phyloP scores from a whole-genome alignment of 1,284 basidiomycete genomes.

The Peniophora sp. region DNA sequence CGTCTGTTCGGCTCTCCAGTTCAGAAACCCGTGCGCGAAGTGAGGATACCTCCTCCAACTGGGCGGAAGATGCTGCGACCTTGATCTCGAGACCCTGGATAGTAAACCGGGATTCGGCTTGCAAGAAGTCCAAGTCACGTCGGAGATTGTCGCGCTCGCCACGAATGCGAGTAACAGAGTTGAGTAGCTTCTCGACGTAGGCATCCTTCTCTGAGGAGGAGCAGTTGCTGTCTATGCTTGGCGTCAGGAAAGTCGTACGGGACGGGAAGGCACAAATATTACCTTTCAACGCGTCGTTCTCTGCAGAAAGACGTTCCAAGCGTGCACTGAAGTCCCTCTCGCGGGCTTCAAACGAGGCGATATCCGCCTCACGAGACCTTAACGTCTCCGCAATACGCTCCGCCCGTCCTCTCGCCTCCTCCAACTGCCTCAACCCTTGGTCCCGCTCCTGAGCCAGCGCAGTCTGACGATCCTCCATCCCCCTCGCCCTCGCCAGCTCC shows the following conservation, averaged over 20 bases:
- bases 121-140: conserved; percentile 60
- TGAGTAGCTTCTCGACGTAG: conserved; percentile 48
- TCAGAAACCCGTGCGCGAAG: too few relatives aligned
- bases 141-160: conserved; percentile 63
- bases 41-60: too few relatives aligned
- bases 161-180: conserved; percentile 59
- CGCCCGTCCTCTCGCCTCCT: conserved; percentile 24
- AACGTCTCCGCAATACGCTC: conserved; percentile 20
- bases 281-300: neutral
- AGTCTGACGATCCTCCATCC: conserved; percentile 27
- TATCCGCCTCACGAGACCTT: conserved; percentile 21
- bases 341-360: conserved; percentile 7
- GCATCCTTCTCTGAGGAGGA: conserved; percentile 8
- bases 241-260: neutral
- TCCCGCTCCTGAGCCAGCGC: conserved; percentile 37
- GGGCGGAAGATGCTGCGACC: conserved; percentile 19
- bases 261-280: neutral
- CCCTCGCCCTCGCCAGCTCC: conserved; percentile 30
- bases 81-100: conserved; percentile 52
- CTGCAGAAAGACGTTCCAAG: neutral
- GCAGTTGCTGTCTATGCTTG: neutral
- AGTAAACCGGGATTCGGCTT: conserved; percentile 63
- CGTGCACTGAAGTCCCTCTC: neutral
- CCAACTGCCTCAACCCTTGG: conserved; percentile 33
- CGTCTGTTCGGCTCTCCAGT: too few relatives aligned